Evolutionary conservation across 116 monocot species (phyloP).

Genomic region (Papilionanthe hybrid): DNA sequence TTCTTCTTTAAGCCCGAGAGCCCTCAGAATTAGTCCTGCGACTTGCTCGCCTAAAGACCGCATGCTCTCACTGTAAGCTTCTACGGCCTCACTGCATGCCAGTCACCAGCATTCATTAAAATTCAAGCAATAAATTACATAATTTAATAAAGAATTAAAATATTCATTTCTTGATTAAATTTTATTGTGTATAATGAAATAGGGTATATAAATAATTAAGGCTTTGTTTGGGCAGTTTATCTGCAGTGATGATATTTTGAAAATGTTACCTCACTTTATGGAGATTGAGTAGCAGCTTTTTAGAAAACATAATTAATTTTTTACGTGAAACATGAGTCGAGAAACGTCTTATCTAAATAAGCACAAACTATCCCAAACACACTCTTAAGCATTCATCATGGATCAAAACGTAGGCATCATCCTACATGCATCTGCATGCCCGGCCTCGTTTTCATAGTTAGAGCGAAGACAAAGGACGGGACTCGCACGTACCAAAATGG

Average conservation of each 20-base stretch:
- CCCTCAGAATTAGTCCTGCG: conserved; percentile 20
- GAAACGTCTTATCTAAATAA: too few relatives aligned
- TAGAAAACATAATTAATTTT: too few relatives aligned
- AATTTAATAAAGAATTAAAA: background rate
- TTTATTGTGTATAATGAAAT: too few relatives aligned
- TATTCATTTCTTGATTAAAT: background rate
- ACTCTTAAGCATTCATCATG: too few relatives aligned
- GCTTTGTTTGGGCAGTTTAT: too few relatives aligned
- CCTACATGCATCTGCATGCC: background rate
- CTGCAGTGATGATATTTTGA: too few relatives aligned
- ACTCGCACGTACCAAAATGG: conserved; percentile 31
- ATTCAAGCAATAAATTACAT: background rate
- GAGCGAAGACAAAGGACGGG: too few relatives aligned
- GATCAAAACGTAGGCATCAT: background rate
- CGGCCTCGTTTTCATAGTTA: too few relatives aligned
- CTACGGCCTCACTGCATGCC: conserved; percentile 32
- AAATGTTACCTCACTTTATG: too few relatives aligned
- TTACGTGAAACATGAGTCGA: too few relatives aligned
- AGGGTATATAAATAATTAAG: background rate
- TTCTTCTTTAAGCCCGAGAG: conserved; percentile 43
- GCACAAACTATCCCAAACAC: too few relatives aligned
- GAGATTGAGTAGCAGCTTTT: too few relatives aligned
- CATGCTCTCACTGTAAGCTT: conserved; percentile 36
- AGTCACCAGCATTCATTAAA: background rate
- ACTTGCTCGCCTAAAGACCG: conserved; percentile 22